Conservation (phyloP, 2,329 filamentous ascomycete genomes). For the Passalora sequoiae region DNA sequence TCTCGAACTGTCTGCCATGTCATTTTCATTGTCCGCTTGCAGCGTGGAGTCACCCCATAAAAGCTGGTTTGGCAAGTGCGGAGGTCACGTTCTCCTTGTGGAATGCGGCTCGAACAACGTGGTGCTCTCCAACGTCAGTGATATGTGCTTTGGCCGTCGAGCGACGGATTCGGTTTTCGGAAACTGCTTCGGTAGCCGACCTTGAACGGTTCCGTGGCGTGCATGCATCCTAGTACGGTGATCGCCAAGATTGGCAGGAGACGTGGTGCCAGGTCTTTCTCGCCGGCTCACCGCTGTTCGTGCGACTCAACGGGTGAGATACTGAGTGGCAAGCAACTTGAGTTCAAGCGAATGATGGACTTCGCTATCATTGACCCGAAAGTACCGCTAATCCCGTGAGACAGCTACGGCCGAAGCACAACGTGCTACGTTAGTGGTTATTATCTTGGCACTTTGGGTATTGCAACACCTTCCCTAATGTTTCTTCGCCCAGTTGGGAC, state of each 20-base stretch:
- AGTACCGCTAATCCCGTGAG: not conserved
- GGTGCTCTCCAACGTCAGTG: not conserved
- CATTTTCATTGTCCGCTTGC: constrained; percentile 1
- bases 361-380: not conserved
- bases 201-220: not conserved
- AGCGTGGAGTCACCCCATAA: not conserved
- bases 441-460: not conserved
- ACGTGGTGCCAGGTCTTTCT: not conserved
- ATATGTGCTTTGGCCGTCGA: not conserved
- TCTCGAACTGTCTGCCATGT: not conserved
- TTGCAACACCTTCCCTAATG: not conserved
- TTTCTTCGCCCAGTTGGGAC: no score
- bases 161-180: not conserved
- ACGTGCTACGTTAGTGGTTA: not conserved
- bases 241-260: not conserved
- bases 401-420: not conserved
- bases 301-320: not conserved
- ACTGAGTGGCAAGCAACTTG: not conserved
- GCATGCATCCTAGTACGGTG: no score
- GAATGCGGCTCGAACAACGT: not conserved
- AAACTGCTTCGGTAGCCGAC: not conserved
- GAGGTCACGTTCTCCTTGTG: no score
- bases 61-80: not conserved
- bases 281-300: not conserved
- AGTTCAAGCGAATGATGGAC: not conserved